These are phyloP conservation scores for barrel medic (Medicago truncatula) DNA, from an alignment of 306 rosid genomes.

Conservation along the genomic window DNA sequence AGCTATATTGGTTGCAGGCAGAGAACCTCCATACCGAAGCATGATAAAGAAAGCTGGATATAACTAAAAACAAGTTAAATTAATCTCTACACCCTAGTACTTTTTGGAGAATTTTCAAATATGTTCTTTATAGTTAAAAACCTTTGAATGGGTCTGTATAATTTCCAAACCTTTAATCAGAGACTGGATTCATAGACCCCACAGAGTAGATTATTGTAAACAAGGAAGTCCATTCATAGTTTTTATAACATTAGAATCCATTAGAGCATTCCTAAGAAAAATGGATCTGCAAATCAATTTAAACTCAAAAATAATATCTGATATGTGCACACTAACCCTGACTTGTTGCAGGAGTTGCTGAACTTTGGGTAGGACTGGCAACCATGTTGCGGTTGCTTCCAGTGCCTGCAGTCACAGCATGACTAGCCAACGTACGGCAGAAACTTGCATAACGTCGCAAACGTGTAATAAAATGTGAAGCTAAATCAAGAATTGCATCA, in stretches of 20 bases:
- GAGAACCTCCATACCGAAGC: conserved; percentile 1
- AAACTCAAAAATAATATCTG: conserved; percentile 18
- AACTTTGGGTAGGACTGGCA: conserved; percentile 90
- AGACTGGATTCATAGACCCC: conserved; percentile 4
- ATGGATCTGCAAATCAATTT: conserved; percentile 3
- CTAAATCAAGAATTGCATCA: conserved; percentile 96
- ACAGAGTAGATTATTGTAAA: neutral
- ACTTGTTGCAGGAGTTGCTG: conserved; percentile 83
- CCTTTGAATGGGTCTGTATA: neutral
- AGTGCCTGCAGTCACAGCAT: conserved; percentile 89
- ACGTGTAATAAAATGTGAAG: conserved; percentile 98
- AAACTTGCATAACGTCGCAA: conserved; percentile 98
- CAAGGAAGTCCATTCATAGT: neutral
- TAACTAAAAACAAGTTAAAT: conserved; percentile 15
- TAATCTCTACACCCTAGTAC: neutral
- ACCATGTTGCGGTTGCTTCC: conserved; percentile 95
- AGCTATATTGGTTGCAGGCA: neutral
- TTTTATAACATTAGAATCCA: conserved; percentile 12
- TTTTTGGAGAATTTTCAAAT: neutral
- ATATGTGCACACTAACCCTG: conserved; percentile 66
- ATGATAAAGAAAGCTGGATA: conserved; percentile 27
- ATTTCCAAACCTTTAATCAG: conserved; percentile 14
- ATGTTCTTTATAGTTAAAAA: neutral
- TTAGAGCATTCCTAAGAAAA: neutral
- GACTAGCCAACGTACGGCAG: conserved; percentile 98